A percentile compares a stretch with the other conserved stretches of the same genome.
Conservation (phyloP, 2,329 filamentous ascomycete genomes). For the Trichoderma gracile region DNA sequence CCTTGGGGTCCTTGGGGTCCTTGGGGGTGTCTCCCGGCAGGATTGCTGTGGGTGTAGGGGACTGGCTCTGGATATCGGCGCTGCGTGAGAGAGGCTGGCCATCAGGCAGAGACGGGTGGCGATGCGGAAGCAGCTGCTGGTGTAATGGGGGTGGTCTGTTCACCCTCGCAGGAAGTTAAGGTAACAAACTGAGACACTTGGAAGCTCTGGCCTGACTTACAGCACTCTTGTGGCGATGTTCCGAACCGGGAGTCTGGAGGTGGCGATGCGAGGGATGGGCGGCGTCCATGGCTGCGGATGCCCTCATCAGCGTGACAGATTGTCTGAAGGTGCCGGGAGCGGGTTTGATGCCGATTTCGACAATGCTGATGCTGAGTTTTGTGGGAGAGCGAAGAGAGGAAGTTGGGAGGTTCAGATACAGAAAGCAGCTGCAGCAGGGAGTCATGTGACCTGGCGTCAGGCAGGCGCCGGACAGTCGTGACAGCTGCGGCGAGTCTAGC, state of each 20-base stretch:
- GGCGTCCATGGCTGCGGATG: background rate
- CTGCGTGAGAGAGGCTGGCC: slow-evolving; percentile 6
- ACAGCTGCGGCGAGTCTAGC: slow-evolving; percentile 28
- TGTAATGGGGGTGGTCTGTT: slow-evolving; percentile 21
- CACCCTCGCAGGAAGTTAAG: slow-evolving; percentile 14
- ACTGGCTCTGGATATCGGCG: background rate
- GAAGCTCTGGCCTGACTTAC: slow-evolving; percentile 1
- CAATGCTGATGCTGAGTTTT: background rate
- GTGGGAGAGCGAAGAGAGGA: background rate
- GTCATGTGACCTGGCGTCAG: slow-evolving; percentile 36
- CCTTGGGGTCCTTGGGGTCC: background rate
- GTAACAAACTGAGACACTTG: slow-evolving; percentile 1
- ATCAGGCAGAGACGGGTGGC: slow-evolving; percentile 10
- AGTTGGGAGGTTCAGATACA: background rate
- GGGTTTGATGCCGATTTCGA: background rate
- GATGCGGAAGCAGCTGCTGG: background rate
- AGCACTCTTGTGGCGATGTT: background rate
- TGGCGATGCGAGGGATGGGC: background rate
- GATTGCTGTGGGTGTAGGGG: slow-evolving; percentile 11
- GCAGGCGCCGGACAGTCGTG: slow-evolving; percentile 24
- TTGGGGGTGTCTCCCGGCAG: background rate
- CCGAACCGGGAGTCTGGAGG: background rate
- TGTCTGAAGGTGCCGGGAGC: background rate
- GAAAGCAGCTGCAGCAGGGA: background rate
- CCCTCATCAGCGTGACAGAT: background rate